Percentiles rank a stretch among this genome's conserved stretches.
These are phyloP conservation scores for Astrocystis sublimbata DNA, from an alignment of 495 filamentous ascomycete species.

Conservation along the genomic window DNA sequence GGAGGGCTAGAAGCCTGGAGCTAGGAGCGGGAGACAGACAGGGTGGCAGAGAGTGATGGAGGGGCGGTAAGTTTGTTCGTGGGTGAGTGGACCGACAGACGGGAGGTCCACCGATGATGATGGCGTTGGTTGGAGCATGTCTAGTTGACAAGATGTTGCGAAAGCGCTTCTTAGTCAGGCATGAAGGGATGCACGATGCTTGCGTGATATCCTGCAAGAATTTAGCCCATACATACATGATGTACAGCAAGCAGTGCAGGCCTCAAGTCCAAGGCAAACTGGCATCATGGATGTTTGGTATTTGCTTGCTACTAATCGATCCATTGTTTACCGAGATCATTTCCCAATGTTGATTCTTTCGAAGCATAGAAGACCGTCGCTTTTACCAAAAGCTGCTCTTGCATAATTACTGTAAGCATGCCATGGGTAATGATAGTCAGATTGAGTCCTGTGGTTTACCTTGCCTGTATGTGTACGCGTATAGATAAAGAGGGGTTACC, in stretches of 20 bases:
- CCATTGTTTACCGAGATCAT: background rate
- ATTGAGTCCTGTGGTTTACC: background rate
- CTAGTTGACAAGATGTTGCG: background rate
- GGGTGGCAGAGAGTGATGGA: conserved; percentile 25
- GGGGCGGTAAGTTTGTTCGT: background rate
- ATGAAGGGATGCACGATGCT: conserved; percentile 7
- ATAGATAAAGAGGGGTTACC: background rate
- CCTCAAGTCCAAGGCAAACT: background rate
- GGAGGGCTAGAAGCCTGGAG: conserved; percentile 2
- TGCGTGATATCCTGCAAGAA: conserved; percentile 8
- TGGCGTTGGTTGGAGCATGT: conserved; percentile 10
- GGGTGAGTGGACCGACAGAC: conserved; percentile 33
- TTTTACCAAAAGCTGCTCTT: background rate
- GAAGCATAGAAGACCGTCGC: background rate
- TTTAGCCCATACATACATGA: background rate
- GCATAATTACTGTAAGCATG: background rate
- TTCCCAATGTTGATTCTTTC: background rate
- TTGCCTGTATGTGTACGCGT: too few species aligned
- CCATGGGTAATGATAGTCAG: background rate
- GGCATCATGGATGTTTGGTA: background rate
- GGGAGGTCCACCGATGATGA: conserved; percentile 1
- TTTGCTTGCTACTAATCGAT: background rate
- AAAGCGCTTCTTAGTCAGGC: background rate
- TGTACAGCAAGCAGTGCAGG: background rate
- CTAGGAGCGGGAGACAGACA: conserved; percentile 2